These are phyloP conservation scores for Prunus armeniaca DNA, from an alignment of 306 rosid genomes.

Conservation along the genomic window DNA sequence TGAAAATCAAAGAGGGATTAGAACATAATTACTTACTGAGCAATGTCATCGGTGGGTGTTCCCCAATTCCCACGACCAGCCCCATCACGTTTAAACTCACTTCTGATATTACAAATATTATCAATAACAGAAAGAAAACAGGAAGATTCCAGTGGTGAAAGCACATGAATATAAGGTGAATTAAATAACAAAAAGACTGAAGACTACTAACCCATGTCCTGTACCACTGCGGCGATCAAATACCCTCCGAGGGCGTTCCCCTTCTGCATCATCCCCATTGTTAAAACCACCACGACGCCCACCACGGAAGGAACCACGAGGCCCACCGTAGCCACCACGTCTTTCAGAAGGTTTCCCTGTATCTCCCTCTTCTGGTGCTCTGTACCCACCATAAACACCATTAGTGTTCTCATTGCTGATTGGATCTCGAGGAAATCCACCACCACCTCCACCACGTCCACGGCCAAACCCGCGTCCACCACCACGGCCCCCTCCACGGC, in stretches of 20 bases:
- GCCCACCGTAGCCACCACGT: constrained; percentile 49
- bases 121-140: not conserved
- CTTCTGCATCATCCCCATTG: constrained; percentile 52
- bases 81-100: constrained; percentile 60
- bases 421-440: constrained; percentile 42
- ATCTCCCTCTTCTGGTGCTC: constrained; percentile 42
- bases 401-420: constrained; percentile 36
- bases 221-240: constrained; percentile 66
- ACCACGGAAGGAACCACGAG: constrained; percentile 55
- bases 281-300: constrained; percentile 51
- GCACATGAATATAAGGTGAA: not conserved
- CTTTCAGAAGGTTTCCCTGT: constrained; percentile 45
- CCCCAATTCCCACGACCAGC: constrained; percentile 73
- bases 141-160: no score
- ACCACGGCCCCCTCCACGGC: constrained; percentile 47
- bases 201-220: constrained; percentile 57
- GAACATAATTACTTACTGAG: constrained; percentile 39
- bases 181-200: not conserved
- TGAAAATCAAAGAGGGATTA: not conserved
- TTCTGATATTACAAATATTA: constrained; percentile 19
- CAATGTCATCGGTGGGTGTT: constrained; percentile 42
- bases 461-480: constrained; percentile 47
- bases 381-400: constrained; percentile 48
- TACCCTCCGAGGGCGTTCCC: constrained; percentile 48
- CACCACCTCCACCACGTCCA: constrained; percentile 46